Conservation (phyloP, 176 grass and related monocot genomes). For the Guadua angustifolia region DNA sequence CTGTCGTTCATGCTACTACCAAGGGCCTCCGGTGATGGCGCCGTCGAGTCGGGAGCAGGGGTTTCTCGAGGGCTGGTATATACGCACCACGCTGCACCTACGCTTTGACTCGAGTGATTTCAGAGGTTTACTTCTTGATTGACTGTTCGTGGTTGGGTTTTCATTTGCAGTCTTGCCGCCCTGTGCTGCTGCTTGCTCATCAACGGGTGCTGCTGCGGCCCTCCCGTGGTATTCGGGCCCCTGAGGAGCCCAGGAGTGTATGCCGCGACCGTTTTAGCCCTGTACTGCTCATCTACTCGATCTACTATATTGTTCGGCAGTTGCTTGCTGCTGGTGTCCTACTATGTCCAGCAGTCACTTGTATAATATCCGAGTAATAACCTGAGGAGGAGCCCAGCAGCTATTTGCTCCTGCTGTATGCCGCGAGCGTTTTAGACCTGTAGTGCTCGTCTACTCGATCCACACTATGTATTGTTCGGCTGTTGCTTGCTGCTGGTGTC, state of each 20-base stretch:
- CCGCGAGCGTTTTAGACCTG: too few relatives aligned
- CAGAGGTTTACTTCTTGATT: neutral
- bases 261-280: too few relatives aligned
- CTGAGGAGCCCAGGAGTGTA: neutral
- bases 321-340: neutral
- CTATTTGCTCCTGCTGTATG: too few relatives aligned
- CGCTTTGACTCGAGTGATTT: neutral
- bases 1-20: conserved; percentile 37
- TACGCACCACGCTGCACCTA: too few relatives aligned
- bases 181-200: conserved; percentile 77
- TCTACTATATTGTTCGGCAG: neutral
- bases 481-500: neutral
- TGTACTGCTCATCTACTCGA: too few relatives aligned
- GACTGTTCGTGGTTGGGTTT: neutral
- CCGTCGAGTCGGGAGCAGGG: conserved; percentile 49
- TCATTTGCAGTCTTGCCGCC: conserved; percentile 44
- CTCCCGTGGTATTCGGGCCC: conserved; percentile 48
- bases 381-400: neutral
- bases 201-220: conserved; percentile 76
- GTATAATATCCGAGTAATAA: neutral
- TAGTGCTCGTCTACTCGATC: neutral
- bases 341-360: neutral
- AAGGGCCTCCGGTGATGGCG: conserved; percentile 57
- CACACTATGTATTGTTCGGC: neutral
- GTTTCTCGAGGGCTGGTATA: conserved; percentile 77